Conservation (phyloP, 768 basidiomycete genomes). For the Leccinum sublutescens region DNA sequence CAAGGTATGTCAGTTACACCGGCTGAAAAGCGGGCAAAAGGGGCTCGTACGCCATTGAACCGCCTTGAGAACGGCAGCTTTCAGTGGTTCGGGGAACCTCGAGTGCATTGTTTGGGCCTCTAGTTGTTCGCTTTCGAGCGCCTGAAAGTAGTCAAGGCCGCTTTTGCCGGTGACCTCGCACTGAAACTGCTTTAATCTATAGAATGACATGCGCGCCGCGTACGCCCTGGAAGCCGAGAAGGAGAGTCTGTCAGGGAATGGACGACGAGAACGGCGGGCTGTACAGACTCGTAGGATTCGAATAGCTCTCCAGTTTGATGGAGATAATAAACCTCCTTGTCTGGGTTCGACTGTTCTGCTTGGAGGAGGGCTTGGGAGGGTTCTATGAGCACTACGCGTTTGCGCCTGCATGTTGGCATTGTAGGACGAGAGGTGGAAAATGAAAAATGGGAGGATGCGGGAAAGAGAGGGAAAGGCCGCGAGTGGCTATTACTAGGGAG, state of each 20-base stretch:
- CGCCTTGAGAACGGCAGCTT: conserved; percentile 84
- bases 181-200: conserved; percentile 90
- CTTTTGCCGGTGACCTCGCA: conserved; percentile 97
- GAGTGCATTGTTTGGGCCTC: conserved; percentile 89
- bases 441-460: conserved; percentile 50
- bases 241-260: conserved; percentile 22
- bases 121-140: conserved; percentile 84
- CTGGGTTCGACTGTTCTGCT: conserved; percentile 59
- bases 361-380: conserved; percentile 70
- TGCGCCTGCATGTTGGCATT: conserved; percentile 89
- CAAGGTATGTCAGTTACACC: conserved; percentile 12
- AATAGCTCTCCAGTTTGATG: conserved; percentile 97
- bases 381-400: conserved; percentile 85
- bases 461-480: conserved; percentile 55
- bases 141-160: conserved; percentile 91
- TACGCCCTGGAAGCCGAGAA: conserved; percentile 53
- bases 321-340: conserved; percentile 86
- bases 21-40: conserved; percentile 17
- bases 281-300: conserved; percentile 86
- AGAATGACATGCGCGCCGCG: conserved; percentile 91
- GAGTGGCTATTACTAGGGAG: conserved; percentile 54
- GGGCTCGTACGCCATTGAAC: conserved; percentile 93
- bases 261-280: conserved; percentile 23
- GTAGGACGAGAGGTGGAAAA: conserved; percentile 42
- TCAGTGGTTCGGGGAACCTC: conserved; percentile 90